phyloP scores from a whole-genome alignment of 257 asterid species.

The Solanum verrucosum region DNA sequence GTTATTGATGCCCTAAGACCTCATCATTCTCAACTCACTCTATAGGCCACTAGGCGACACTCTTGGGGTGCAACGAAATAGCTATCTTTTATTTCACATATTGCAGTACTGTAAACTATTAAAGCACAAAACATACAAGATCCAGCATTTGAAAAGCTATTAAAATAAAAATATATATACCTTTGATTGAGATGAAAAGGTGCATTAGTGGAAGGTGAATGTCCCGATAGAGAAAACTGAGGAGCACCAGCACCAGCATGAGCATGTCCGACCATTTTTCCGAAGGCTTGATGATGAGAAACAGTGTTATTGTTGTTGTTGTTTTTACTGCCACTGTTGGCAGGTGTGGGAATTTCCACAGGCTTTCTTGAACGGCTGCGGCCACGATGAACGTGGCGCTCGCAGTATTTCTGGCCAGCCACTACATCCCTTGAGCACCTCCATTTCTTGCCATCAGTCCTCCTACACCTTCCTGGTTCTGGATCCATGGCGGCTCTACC shows the following conservation, averaged over 20 bases:
- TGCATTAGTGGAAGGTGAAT: slow-evolving; percentile 52
- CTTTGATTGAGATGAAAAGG: slow-evolving; percentile 49
- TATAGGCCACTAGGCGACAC: background rate
- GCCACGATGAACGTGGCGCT: slow-evolving; percentile 93
- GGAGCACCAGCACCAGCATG: slow-evolving; percentile 8
- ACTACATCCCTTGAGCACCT: slow-evolving; percentile 92
- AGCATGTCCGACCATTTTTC: background rate
- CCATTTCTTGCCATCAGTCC: slow-evolving; percentile 98
- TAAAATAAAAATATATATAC: slow-evolving; percentile 12
- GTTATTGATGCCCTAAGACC: background rate
- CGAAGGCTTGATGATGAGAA: background rate
- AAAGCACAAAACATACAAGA: background rate
- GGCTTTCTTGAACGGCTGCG: slow-evolving; percentile 99
- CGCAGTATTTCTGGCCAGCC: slow-evolving; percentile 83
- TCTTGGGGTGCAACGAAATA: background rate
- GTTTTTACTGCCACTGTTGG: background rate
- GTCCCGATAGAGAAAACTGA: slow-evolving; percentile 36
- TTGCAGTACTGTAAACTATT: background rate
- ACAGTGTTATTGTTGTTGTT: background rate
- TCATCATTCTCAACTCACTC: background rate
- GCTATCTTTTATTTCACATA: background rate
- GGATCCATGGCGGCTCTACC: slow-evolving; percentile 85
- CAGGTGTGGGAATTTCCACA: slow-evolving; percentile 80
- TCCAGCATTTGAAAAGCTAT: background rate
- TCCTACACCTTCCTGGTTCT: slow-evolving; percentile 93